phyloP scores from a whole-genome alignment of 768 basidiomycete species.

The Naematelia encephala region DNA sequence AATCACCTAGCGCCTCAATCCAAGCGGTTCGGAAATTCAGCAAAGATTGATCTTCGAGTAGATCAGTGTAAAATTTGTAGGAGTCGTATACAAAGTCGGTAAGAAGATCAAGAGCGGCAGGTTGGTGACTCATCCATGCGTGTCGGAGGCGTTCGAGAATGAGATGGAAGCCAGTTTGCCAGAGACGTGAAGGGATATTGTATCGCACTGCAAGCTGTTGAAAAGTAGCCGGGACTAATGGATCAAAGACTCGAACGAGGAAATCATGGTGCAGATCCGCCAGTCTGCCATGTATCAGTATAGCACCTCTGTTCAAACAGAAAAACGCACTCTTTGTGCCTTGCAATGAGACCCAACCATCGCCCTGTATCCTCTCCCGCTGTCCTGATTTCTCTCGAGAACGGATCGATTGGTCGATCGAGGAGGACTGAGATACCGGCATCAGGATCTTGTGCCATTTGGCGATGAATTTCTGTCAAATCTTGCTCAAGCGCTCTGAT shows the following conservation, averaged over 20 bases:
- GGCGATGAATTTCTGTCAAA: conserved; percentile 73
- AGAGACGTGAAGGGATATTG: conserved; percentile 89
- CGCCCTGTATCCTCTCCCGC: conserved; percentile 37
- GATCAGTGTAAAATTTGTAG: conserved; percentile 85
- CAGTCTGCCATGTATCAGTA: conserved; percentile 58
- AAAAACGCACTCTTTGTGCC: conserved; percentile 77
- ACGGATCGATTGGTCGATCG: conserved; percentile 17
- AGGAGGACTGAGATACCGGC: conserved; percentile 30
- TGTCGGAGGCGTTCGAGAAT: conserved; percentile 86
- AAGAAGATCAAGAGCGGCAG: conserved; percentile 68
- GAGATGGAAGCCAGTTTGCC: conserved; percentile 86
- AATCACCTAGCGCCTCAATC: conserved; percentile 95
- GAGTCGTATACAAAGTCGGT: conserved; percentile 94
- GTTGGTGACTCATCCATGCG: conserved; percentile 64
- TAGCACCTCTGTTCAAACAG: neutral
- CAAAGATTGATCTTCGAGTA: conserved; percentile 77
- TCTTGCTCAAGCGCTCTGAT: conserved; percentile 77
- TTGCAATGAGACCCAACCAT: conserved; percentile 52
- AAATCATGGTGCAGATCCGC: conserved; percentile 88
- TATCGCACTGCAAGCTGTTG: conserved; percentile 88
- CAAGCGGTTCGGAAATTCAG: conserved; percentile 71
- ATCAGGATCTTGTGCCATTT: conserved; percentile 58
- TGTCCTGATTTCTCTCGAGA: conserved; percentile 18
- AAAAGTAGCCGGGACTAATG: conserved; percentile 79
- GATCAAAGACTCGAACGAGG: conserved; percentile 77